A percentile compares a stretch with the other conserved stretches of the same genome.
Conservation (phyloP, 139 green algal species). For the Micractinium sp. region DNA sequence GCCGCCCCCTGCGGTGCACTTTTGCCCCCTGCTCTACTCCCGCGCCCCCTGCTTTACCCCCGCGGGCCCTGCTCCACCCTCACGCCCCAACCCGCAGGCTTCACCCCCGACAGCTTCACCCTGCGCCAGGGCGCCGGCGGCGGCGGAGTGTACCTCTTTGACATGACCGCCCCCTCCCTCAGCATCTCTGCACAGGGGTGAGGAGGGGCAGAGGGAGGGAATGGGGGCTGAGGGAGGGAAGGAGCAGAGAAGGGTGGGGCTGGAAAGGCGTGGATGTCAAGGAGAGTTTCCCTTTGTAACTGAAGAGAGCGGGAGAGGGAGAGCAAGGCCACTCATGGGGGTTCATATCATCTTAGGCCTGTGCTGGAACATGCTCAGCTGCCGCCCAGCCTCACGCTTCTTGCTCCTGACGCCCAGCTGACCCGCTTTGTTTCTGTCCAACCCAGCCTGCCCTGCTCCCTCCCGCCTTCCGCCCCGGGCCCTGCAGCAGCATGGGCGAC, state of each 20-base stretch:
- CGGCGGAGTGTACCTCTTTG: background rate
- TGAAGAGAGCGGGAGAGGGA: too few relatives aligned
- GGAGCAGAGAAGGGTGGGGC: too few relatives aligned
- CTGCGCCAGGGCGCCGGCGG: slow-evolving; percentile 7
- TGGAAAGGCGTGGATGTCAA: too few relatives aligned
- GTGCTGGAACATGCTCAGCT: too few relatives aligned
- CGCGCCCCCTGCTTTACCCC: background rate
- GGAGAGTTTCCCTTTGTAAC: too few relatives aligned
- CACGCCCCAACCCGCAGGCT: slow-evolving; percentile 1
- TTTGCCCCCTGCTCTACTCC: background rate
- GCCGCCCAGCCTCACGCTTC: too few relatives aligned
- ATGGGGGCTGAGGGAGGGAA: too few relatives aligned
- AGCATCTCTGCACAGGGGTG: background rate
- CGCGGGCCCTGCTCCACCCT: background rate
- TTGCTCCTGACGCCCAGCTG: too few relatives aligned
- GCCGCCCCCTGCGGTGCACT: background rate
- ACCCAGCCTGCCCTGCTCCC: background rate
- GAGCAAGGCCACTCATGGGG: too few relatives aligned
- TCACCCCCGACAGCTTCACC: background rate
- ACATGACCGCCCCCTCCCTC: background rate
- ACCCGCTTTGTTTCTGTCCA: too few relatives aligned
- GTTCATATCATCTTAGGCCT: too few relatives aligned
- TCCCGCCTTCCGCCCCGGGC: background rate
- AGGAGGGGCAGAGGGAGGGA: background rate
- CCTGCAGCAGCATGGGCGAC: background rate